phyloP scores from a whole-genome alignment of 2,329 filamentous ascomycete genomes.

The Botrytis tulipae region DNA sequence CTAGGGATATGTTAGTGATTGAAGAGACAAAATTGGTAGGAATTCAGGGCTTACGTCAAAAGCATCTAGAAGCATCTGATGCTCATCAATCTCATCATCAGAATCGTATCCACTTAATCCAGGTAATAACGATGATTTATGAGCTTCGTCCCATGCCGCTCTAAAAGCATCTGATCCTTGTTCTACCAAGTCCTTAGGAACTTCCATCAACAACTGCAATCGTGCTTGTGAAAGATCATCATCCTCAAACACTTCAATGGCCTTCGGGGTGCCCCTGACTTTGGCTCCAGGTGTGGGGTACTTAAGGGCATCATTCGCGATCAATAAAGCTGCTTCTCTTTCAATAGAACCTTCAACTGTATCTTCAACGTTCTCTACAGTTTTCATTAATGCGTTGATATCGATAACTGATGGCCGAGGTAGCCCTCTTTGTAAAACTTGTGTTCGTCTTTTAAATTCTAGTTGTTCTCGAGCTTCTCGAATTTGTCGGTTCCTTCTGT shows the following conservation, averaged over 20 bases:
- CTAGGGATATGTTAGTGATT: slow-evolving; percentile 42
- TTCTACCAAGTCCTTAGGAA: slow-evolving; percentile 50
- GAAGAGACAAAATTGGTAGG: slow-evolving; percentile 1
- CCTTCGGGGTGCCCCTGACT: slow-evolving; percentile 58
- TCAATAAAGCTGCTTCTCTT: slow-evolving; percentile 72
- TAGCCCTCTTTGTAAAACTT: slow-evolving; percentile 83
- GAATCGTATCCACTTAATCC: slow-evolving; percentile 79
- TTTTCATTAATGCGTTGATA: slow-evolving; percentile 63
- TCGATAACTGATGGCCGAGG: slow-evolving; percentile 76
- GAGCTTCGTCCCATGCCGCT: slow-evolving; percentile 52
- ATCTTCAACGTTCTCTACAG: slow-evolving; percentile 59
- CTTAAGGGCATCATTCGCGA: slow-evolving; percentile 76
- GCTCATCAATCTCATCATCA: slow-evolving; percentile 58
- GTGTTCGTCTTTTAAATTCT: slow-evolving; percentile 80
- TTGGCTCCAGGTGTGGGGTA: slow-evolving; percentile 69
- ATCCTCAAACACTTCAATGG: slow-evolving; percentile 67
- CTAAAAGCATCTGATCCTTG: slow-evolving; percentile 53
- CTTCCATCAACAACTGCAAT: slow-evolving; percentile 58
- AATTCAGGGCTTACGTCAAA: slow-evolving; percentile 62
- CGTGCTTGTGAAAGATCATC: slow-evolving; percentile 70
- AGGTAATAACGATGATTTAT: slow-evolving; percentile 61
- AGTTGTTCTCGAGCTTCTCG: slow-evolving; percentile 66
- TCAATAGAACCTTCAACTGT: slow-evolving; percentile 69
- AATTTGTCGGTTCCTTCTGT: slow-evolving; percentile 72
- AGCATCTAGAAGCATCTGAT: slow-evolving; percentile 47